A percentile compares a stretch with the other conserved stretches of the same genome.
Conservation (phyloP, 495 filamentous ascomycete genomes). For the Melanomma pulvis-pyrius region DNA sequence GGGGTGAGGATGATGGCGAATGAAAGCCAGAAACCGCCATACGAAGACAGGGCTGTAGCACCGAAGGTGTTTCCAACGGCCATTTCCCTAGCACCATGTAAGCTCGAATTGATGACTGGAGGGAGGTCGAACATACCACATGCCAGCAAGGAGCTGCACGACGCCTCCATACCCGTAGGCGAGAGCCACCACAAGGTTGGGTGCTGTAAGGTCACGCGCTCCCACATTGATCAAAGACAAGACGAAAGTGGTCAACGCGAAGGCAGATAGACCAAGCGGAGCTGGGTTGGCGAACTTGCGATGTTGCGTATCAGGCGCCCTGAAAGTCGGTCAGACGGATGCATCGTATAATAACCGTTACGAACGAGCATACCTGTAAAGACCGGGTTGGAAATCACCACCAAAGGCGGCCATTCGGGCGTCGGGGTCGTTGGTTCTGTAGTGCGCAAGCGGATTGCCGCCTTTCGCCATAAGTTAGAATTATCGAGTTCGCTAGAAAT, state of each 20-base stretch:
- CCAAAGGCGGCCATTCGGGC: slow-evolving; percentile 78
- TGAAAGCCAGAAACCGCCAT: slow-evolving; percentile 96
- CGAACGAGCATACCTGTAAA: slow-evolving; percentile 59
- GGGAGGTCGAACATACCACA: slow-evolving; percentile 74
- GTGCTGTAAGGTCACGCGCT: slow-evolving; percentile 55
- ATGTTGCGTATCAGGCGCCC: slow-evolving; percentile 55
- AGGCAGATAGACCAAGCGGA: slow-evolving; percentile 73
- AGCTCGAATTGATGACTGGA: neutral
- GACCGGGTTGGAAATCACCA: slow-evolving; percentile 94
- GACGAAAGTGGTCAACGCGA: slow-evolving; percentile 95
- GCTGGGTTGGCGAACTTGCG: slow-evolving; percentile 70
- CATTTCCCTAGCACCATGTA: slow-evolving; percentile 75
- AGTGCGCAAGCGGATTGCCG: slow-evolving; percentile 70
- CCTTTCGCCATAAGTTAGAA: slow-evolving; percentile 39
- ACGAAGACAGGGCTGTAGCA: slow-evolving; percentile 94
- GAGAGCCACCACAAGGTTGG: slow-evolving; percentile 49
- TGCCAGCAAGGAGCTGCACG: slow-evolving; percentile 89
- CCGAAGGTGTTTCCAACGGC: slow-evolving; percentile 95
- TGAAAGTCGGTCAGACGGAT: slow-evolving; percentile 17
- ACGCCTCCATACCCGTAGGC: slow-evolving; percentile 65
- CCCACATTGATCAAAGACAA: slow-evolving; percentile 82
- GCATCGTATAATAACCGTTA: neutral
- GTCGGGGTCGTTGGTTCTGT: slow-evolving; percentile 62
- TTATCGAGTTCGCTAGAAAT: neutral
- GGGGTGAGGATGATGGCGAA: slow-evolving; percentile 76